Base-by-base conservation (phyloP, 2,329 filamentous ascomycete genomes). In the Ophiocordyceps sinensis region DNA sequence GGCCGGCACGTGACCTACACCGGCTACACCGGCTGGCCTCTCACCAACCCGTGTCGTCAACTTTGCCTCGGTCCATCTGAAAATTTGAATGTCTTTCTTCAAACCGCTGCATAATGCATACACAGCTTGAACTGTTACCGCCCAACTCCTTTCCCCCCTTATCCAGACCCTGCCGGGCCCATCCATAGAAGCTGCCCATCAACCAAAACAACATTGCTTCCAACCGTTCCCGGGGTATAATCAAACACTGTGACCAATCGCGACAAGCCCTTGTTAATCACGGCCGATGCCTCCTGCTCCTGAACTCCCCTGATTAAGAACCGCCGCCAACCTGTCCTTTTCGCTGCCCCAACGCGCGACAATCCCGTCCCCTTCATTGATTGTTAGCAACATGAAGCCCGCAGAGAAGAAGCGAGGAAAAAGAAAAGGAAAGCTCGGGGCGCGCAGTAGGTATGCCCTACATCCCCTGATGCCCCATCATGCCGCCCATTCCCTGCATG, bases 401-500 rank as follows among this genome's bases (percentile, higher is more conserved):
- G 21, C 17, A 10, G 36, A 7, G 9, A 35, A 14, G 7, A 17
- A 29, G n/a, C 23, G 19, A 19, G 10, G 10, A 7, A 17, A 28
- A 26, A 7, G 13, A 29, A 38, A 38, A 17, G 14, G 26, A 29
- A n/a, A 38, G 15, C 26, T 15, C 9, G 13, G 26, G 7, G 10
- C 17, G 32, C 32, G 32, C 14, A 17, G 10, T 12, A n/a, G 3
- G 10, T 1, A 7, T 6, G 14, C 5, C 39, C 53, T 60, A 68
- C 65, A 70, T 69, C 32, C 64, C 66, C 48, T 70, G 66, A 17
- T 62, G 61, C 12, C 65, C 65, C 67, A 71, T 71, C 65, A 75
- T 74, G 23, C 65, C 63, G 41, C 67, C 64, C 65, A 75, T 73
- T 7, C 66, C 66, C 44, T 72, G 67, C 62, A 74, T 67, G 28